Evolutionary conservation across 257 asterid genomes (phyloP).

Genomic region (Jacaranda copaia): DNA sequence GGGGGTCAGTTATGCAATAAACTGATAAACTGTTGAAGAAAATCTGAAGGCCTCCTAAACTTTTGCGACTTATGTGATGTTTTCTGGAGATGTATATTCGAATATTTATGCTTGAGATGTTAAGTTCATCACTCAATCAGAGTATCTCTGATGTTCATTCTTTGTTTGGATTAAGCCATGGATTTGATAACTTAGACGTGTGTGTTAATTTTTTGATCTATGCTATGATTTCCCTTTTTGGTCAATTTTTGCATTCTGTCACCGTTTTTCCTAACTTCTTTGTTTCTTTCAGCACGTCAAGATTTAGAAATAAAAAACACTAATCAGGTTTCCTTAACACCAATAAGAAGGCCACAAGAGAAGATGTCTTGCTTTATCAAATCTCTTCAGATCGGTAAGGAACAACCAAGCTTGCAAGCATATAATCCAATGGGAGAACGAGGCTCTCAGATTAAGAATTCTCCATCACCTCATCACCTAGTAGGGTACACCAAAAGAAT

Average conservation of each 20-base stretch:
- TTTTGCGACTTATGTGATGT: neutral
- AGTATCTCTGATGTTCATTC: neutral
- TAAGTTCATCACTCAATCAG: neutral
- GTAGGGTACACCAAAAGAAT: neutral
- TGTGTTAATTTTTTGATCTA: neutral
- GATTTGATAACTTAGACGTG: neutral
- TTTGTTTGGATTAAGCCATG: neutral
- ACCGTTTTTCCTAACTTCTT: neutral
- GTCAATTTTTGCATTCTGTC: neutral
- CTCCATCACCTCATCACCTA: neutral
- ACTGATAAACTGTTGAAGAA: neutral
- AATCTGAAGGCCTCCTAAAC: neutral
- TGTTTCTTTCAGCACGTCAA: constrained; percentile 4
- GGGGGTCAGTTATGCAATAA: neutral
- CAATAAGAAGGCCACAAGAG: constrained; percentile 4
- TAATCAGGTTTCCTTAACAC: neutral
- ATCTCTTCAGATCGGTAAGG: neutral
- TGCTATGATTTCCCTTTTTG: neutral
- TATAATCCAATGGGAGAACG: neutral
- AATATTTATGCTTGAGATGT: neutral
- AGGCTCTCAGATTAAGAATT: constrained; percentile 1
- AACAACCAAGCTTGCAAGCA: neutral
- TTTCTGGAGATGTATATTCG: neutral
- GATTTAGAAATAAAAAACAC: neutral
- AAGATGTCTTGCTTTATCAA: neutral